Conservation (phyloP, 768 basidiomycete genomes). For the Neoboletus magnificus region DNA sequence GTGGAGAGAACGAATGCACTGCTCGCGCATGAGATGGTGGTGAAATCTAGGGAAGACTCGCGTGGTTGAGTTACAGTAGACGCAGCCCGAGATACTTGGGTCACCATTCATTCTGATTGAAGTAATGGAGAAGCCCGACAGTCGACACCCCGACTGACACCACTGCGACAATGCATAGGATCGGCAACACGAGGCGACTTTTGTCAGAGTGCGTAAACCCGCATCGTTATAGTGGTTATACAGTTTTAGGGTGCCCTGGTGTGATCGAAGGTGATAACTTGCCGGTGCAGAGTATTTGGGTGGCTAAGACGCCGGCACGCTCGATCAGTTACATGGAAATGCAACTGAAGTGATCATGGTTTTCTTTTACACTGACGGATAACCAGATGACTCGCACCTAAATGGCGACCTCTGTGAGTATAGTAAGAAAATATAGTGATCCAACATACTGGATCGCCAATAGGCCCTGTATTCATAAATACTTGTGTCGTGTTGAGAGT, state of each 20-base stretch:
- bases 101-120: background rate
- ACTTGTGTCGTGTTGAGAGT: conserved; percentile 35
- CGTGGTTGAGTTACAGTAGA: background rate
- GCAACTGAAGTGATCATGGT: conserved; percentile 1
- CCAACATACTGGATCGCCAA: background rate
- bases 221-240: conserved; percentile 19
- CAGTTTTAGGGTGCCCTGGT: background rate
- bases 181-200: conserved; percentile 2
- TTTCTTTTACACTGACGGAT: background rate
- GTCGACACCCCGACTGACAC: too few species aligned
- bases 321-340: background rate
- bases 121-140: conserved; percentile 10
- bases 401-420: background rate
- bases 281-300: conserved; percentile 12
- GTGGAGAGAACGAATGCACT: background rate
- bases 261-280: background rate
- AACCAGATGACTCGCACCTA: conserved; percentile 10
- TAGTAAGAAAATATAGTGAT: too few species aligned
- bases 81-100: background rate
- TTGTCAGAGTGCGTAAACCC: conserved; percentile 19
- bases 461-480: conserved; percentile 25
- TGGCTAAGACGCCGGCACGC: conserved; percentile 1
- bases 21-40: background rate
- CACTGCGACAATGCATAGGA: background rate
- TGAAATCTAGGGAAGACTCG: conserved; percentile 1